A percentile compares a stretch with the other conserved stretches of the same genome.
These are phyloP conservation scores for Didymella pinodella DNA, from an alignment of 2,329 filamentous ascomycete species.

Conservation along the genomic window DNA sequence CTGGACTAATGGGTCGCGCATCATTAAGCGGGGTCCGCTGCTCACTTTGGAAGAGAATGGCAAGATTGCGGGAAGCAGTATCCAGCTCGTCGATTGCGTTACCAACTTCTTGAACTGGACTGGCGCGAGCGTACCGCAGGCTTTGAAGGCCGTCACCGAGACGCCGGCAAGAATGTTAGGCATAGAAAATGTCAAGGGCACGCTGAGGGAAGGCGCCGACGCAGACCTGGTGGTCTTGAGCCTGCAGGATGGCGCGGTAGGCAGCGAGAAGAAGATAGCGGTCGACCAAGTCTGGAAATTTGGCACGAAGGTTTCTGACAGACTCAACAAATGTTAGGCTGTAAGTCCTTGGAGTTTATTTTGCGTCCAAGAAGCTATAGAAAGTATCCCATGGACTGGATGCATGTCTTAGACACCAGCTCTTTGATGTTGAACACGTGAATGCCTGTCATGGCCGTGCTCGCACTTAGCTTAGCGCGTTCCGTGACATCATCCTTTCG, in stretches of 20 bases:
- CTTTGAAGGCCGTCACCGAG: conserved; percentile 74
- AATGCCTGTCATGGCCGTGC: conserved; percentile 26
- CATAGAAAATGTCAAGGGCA: conserved; percentile 71
- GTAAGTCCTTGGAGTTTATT: background rate
- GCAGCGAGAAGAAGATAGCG: conserved; percentile 61
- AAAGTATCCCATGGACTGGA: too few species aligned
- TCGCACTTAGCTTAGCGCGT: conserved; percentile 24
- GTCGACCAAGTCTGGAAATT: conserved; percentile 86
- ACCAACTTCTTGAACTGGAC: conserved; percentile 83
- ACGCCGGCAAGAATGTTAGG: conserved; percentile 82
- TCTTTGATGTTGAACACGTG: conserved; percentile 5
- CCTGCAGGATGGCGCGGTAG: conserved; percentile 57
- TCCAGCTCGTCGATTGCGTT: conserved; percentile 80
- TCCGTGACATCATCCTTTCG: conserved; percentile 32
- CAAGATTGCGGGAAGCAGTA: conserved; percentile 65
- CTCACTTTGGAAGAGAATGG: conserved; percentile 79
- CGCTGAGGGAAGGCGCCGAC: conserved; percentile 55
- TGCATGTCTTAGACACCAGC: background rate
- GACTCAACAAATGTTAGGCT: background rate
- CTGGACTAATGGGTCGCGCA: conserved; percentile 78
- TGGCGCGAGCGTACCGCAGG: conserved; percentile 71
- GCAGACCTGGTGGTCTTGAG: conserved; percentile 71
- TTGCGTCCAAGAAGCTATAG: background rate
- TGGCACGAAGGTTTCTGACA: conserved; percentile 56
- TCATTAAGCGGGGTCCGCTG: conserved; percentile 74